Evolutionary conservation across 2,329 filamentous ascomycete species (phyloP), one percentile per base, ranked within the genome.

Genomic region (Pyricularia pennisetigena): DNA sequence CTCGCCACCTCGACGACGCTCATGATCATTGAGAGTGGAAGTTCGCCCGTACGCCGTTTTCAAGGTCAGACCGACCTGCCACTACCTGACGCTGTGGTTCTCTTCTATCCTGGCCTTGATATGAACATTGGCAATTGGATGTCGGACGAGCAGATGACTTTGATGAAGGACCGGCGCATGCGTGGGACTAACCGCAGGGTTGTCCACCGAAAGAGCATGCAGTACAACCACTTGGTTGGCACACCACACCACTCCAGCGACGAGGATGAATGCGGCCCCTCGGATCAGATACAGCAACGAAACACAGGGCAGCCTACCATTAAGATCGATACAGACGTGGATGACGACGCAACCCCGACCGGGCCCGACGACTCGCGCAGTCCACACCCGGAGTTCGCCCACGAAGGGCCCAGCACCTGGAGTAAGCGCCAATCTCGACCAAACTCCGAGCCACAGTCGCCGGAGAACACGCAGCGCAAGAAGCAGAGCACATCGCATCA

Each of bases 51-150:
- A 28, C 82, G 85, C 28, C 80, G 84, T 65, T 86, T 83, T 77
- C 80, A 83, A 68, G 83, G 82, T 16, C 83, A 88, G 70, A 80
- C 80, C 24, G 81, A 87, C 2, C 82, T 97, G 6, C 90, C 93
- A 0, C 76, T 86, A 0, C 95, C 95, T 0, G 90, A 91, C 67
- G 94, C 93, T 0, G 79, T 98, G 8, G 84, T 98, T 0, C 83
- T 97, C 65, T 88, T 96, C 69, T 99, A 99, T 74, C 95, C 95
- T 0, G 89, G 90, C 0, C 81, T 99, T 69, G 95, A 98, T 74
- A 93, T 98, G 91, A 97, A 97, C 74, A 98, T 98, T 72, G 93
- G 93, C 54, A 97, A 94, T 77, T 99, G 95, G 95, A 98, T 99
- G 94, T 94, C 92, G 0, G 94, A 98, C 73, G 94, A 98, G 77